A percentile compares a stretch with the other conserved stretches of the same genome.
Conservation (phyloP, 169 alveolate genomes). For the Eimeria falciformis region DNA sequence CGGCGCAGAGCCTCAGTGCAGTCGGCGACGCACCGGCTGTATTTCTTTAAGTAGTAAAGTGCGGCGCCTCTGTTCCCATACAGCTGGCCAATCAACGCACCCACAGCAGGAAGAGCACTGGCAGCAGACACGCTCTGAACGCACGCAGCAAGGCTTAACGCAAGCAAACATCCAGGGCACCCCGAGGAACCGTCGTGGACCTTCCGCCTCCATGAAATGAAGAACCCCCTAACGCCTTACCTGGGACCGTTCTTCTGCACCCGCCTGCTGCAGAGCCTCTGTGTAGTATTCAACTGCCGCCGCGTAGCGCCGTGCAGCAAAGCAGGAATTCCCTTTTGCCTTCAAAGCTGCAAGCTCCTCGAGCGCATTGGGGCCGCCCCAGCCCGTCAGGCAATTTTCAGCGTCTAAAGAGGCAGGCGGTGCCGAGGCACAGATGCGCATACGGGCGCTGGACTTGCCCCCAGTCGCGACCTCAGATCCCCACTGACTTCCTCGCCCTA, state of each 20-base stretch:
- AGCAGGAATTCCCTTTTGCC: neutral
- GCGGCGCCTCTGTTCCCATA: conserved; percentile 35
- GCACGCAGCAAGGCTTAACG: neutral
- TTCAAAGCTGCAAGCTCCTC: too few relatives aligned
- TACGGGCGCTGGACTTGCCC: too few relatives aligned
- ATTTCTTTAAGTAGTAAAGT: neutral
- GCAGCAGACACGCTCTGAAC: conserved; percentile 28
- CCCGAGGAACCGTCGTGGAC: too few relatives aligned
- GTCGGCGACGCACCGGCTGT: neutral
- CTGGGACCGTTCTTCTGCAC: neutral
- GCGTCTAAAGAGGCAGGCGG: neutral
- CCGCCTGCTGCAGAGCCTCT: conserved; percentile 6
- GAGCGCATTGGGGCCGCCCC: too few relatives aligned
- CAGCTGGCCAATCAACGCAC: conserved; percentile 20
- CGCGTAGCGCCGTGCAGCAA: neutral
- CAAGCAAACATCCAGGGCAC: too few relatives aligned
- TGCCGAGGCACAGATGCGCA: conserved; percentile 25
- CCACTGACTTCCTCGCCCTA: neutral
- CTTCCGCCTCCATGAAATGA: too few relatives aligned
- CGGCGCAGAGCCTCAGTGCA: neutral
- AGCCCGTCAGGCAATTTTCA: too few relatives aligned
- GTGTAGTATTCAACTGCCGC: neutral
- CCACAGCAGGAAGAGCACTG: conserved; percentile 35
- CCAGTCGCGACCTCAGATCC: too few relatives aligned
- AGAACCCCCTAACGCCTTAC: too few relatives aligned